Base-by-base conservation (phyloP, 352 stramenopile species). In the Lagenidium sp. region DNA sequence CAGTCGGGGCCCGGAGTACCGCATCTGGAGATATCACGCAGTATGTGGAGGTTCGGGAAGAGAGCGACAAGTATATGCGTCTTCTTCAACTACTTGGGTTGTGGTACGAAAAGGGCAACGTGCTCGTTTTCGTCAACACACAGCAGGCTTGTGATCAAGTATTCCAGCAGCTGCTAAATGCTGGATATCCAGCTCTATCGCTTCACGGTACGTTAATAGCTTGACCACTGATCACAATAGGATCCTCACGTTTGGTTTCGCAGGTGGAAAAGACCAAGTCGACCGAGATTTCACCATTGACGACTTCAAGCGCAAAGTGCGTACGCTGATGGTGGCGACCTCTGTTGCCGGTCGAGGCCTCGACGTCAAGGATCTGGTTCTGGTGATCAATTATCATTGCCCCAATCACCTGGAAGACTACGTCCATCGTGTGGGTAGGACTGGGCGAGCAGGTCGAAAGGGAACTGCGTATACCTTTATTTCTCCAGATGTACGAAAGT, bases 341-440 rank as follows among this genome's bases (percentile, higher is more conserved):
- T 94, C 78, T 28, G 96, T 99, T 31, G 97, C 96, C 47, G 95
- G 91, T 36, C 82, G 97, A 41, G 97, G 97, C 47, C 78, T 99
- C 31, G 97, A 99, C 57, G 97, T 99, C 25, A 96, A 97, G 36
- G 93, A 98, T 41, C 85, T 98, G 42, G 74, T 95, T 28, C 95
- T 98, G 53, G 97, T 99, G 24, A 97, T 99, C 56, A 99, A 99
- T 72, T 99, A 98, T 58, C 95, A 98, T 39, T 97, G 90, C 39
- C 97, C 97, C 0, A 99, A 99, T 60, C 96, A 99, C 61, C 69
- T 99, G 35, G 97, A 99, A 78, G 97, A 99, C 53, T 99, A 99
- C 52, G 96, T 99, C 2, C 97, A 99, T 72, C 89, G 97, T 24
- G 95, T 99, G 4, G 97, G 96, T 6, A 65, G 96, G 41, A 99